Evolutionary conservation across 257 asterid species (phyloP), one percentile per base, ranked within the genome.

Genomic region (Lavandula angustifolia): DNA sequence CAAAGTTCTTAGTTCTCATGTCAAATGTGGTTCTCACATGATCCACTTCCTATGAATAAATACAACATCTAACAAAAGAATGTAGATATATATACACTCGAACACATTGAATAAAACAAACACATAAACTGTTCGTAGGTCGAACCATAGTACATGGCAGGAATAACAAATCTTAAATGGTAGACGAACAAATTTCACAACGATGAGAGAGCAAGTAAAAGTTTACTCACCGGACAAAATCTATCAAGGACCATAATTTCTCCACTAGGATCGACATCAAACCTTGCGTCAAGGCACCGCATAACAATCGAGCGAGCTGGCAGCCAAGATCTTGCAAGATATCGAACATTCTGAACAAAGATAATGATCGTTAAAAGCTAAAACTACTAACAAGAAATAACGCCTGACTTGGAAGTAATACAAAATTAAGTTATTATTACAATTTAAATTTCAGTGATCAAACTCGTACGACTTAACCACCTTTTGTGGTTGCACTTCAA

Each of bases 271-370:
- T 91, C 94, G 59, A 86, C 66, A 73, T 85, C 88, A 5, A 77
- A 71, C 72, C 98, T 88, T 4, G 78, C 83, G 16, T 78, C 87
- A 53, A 88, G 82, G 75, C 89, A 82, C 64, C 73, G 71, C 72
- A 84, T 67, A 75, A 91, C 94, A 80, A 91, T 82, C 68, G 91
- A 77, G 51, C 94, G 78, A 44, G 98, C 98, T 66, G 98, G 98
- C 55, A 91, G 74, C 95, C 96, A 91, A 58, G 96, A 91, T 68
- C 78, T 70, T 9, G 89, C 85, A 54, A 76, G 88, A 69, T 34
- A 74, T 50, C 80, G 75, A 32, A 91, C 78, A 72, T 73, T 78
- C 98, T 91, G 80, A 42, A 62, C 31, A 67, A 22, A 54, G 29
- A 76, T n/a, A 57, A 52, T 7, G 27, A 56, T 31, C 17, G 52